Base-by-base conservation (phyloP, 139 green algal species). In the Pseudopediastrum boryanum region DNA sequence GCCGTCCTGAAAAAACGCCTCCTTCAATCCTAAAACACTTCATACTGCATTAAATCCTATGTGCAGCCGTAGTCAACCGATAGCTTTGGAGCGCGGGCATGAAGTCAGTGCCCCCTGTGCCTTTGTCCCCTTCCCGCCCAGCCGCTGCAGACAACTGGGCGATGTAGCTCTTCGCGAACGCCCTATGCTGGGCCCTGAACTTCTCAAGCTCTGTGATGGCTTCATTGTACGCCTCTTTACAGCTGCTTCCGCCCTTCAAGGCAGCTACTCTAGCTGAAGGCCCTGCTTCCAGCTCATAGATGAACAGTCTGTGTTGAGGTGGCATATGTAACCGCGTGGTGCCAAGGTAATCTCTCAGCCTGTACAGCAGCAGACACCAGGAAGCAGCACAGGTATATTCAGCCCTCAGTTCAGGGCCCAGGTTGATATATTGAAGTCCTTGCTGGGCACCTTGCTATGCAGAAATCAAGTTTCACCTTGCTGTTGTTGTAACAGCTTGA, bases 61-160 rank as follows among this genome's bases (percentile, higher is more conserved):
- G 78, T 16, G 31, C 52, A 23, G 52, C 66, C 10, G 84, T 89
- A 10, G 80, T 76, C 16, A 83, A 61, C 3, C 64, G 59, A 44
- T 85, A 89, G 4, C 63, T 77, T 2, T 33, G 2, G 38, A 89
- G 71, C 5, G 84, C 84, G 7, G 84, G 84, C 85, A 89, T 85
- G 58, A 89, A 87, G 65, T 87, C 79, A 19, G 23, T 75, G 23
- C 85, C 85, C 7, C 85, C 85, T 13, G 85, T 89, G 46, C 85
- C 85, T 2, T 43, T 68, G 42, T 78, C 67, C 0, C 16, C 43
- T 33, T 38, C 39, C 44, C 21, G 10, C 23, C 31, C 31, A 36
- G 54, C 52, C 36, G 61, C 50, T 38, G 68, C 48, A 16, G 44
- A 66, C 21, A 70, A 86, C 78, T 84, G 71, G 6, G 85, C 85